Conservation (phyloP, 208 protist genomes). For the Leishmania guyanensis region DNA sequence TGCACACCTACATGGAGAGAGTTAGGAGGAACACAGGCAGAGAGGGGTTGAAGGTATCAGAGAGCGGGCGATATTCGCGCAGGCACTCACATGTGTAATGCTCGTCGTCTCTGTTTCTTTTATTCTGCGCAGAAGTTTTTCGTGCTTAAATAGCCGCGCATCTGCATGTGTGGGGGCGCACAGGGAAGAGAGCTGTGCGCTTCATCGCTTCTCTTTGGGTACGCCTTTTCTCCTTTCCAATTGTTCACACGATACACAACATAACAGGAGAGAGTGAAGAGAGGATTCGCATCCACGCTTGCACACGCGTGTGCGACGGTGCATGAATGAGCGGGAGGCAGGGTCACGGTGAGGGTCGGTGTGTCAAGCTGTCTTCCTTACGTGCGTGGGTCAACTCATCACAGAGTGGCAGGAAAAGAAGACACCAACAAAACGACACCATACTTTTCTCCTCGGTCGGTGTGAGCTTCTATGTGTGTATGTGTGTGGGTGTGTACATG, state of each 20-base stretch:
- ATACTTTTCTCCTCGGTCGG: not conserved
- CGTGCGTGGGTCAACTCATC: not conserved
- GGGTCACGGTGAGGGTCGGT: not conserved
- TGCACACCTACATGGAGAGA: not conserved
- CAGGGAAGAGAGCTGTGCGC: too few species aligned
- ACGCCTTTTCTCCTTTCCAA: not conserved
- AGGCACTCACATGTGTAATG: not conserved
- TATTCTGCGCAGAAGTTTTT: not conserved
- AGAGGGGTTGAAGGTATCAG: not conserved
- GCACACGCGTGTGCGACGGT: not conserved
- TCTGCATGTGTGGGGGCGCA: not conserved
- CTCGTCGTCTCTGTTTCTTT: not conserved
- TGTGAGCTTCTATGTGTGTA: not conserved
- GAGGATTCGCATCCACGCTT: not conserved
- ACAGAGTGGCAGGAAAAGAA: not conserved
- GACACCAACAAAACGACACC: not conserved
- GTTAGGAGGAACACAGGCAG: not conserved
- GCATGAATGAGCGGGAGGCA: not conserved
- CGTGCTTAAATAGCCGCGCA: not conserved
- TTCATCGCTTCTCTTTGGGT: not conserved
- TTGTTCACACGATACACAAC: not conserved
- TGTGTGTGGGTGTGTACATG: not conserved
- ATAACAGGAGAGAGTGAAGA: not conserved
- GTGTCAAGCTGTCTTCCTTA: not conserved
- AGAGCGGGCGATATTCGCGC: not conserved